phyloP scores from a whole-genome alignment of 495 filamentous ascomycete species.

The Penicillium tannophilum region DNA sequence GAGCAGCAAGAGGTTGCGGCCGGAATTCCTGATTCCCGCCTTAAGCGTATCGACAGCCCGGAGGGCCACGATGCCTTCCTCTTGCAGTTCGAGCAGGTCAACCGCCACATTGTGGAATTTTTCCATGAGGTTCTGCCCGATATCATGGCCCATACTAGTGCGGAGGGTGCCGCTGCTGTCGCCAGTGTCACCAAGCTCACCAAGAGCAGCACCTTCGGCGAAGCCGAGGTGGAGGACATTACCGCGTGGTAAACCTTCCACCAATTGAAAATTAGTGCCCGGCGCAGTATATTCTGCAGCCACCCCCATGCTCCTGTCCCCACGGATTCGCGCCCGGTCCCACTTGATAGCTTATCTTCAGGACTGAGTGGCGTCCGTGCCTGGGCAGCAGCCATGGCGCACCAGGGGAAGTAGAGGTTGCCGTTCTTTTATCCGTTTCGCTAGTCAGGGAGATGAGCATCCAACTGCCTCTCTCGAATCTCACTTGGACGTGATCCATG shows the following conservation, averaged over 20 bases:
- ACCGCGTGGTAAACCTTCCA: slow-evolving; percentile 76
- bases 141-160: slow-evolving; percentile 69
- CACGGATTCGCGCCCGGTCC: slow-evolving; percentile 17
- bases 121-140: slow-evolving; percentile 80
- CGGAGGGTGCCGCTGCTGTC: slow-evolving; percentile 38
- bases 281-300: slow-evolving; percentile 39
- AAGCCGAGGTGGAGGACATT: slow-evolving; percentile 96
- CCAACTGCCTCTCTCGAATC: slow-evolving; percentile 50
- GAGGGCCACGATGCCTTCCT: slow-evolving; percentile 98
- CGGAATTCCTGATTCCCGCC: slow-evolving; percentile 72
- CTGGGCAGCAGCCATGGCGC: slow-evolving; percentile 18
- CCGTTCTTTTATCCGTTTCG: slow-evolving; percentile 45
- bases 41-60: slow-evolving; percentile 86
- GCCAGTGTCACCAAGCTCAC: slow-evolving; percentile 52
- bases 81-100: slow-evolving; percentile 96
- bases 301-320: slow-evolving; percentile 30
- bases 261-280: not conserved
- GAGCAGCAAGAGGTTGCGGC: slow-evolving; percentile 91
- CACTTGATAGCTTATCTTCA: not conserved
- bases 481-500: slow-evolving; percentile 25
- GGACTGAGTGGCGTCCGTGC: not conserved
- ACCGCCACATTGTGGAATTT: slow-evolving; percentile 81
- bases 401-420: slow-evolving; percentile 44
- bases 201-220: slow-evolving; percentile 88
- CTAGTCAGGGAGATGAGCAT: slow-evolving; percentile 53